phyloP scores from a whole-genome alignment of 73 alveolate genomes.

The Paramecium octaurelia region DNA sequence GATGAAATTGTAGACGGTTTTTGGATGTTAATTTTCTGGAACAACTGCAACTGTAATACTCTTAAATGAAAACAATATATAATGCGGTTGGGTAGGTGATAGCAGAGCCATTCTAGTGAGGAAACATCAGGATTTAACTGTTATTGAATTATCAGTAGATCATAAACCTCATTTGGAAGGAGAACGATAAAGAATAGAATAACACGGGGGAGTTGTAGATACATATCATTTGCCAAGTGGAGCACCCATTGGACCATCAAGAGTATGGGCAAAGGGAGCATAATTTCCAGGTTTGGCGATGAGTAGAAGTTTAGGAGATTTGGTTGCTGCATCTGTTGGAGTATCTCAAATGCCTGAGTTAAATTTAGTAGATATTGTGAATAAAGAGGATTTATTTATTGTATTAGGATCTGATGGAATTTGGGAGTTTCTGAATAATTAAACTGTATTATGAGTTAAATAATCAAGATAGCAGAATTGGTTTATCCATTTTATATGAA shows the following conservation, averaged over 20 bases:
- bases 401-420: slow-evolving; percentile 39
- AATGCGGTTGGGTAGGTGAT: slow-evolving; percentile 45
- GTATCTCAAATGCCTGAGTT: slow-evolving; percentile 26
- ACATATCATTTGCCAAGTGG: slow-evolving; percentile 42
- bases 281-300: slow-evolving; percentile 74
- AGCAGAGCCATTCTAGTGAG: slow-evolving; percentile 33
- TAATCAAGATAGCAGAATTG: background rate
- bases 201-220: slow-evolving; percentile 23
- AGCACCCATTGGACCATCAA: slow-evolving; percentile 70
- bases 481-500: slow-evolving; percentile 17
- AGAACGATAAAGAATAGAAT: slow-evolving; percentile 4
- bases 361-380: background rate
- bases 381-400: background rate
- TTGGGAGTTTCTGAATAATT: background rate
- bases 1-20: background rate
- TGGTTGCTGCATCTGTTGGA: slow-evolving; percentile 69
- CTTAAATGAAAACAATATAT: background rate
- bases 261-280: slow-evolving; percentile 69
- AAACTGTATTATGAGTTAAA: background rate
- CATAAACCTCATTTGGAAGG: slow-evolving; percentile 35
- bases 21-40: slow-evolving; percentile 12
- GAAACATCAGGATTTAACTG: background rate
- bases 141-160: slow-evolving; percentile 14
- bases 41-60: background rate
- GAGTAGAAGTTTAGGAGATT: slow-evolving; percentile 73